These are phyloP conservation scores for Fusarium lateritium DNA, from an alignment of 2,329 filamentous ascomycete genomes.

Conservation along the genomic window DNA sequence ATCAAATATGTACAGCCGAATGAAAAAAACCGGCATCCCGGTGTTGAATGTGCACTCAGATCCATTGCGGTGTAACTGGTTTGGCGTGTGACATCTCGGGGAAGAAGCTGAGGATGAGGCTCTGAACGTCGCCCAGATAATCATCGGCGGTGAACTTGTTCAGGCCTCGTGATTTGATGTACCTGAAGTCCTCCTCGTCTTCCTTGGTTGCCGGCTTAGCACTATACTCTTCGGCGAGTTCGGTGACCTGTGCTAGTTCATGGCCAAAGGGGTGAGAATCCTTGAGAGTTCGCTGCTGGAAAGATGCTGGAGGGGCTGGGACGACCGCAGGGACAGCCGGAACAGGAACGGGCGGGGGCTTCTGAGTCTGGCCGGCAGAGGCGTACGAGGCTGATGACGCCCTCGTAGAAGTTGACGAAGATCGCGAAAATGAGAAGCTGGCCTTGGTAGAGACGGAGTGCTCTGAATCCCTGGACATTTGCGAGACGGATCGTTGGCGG, in stretches of 20 bases:
- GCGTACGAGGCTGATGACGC: slow-evolving; percentile 63
- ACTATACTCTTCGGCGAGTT: slow-evolving; percentile 91
- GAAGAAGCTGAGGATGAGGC: slow-evolving; percentile 75
- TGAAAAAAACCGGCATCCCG: slow-evolving; percentile 33
- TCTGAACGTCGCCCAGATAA: slow-evolving; percentile 85
- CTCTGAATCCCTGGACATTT: slow-evolving; percentile 69
- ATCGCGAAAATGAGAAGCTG: slow-evolving; percentile 70
- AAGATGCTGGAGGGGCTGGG: slow-evolving; percentile 52
- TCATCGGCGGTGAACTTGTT: slow-evolving; percentile 83
- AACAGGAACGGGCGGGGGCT: slow-evolving; percentile 51
- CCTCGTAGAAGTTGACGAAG: slow-evolving; percentile 69
- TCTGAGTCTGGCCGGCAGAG: slow-evolving; percentile 51
- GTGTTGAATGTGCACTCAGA: slow-evolving; percentile 53
- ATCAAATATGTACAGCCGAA: slow-evolving; percentile 55
- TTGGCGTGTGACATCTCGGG: slow-evolving; percentile 54
- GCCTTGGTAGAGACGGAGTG: slow-evolving; percentile 69
- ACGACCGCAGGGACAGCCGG: slow-evolving; percentile 49
- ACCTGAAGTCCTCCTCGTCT: slow-evolving; percentile 76
- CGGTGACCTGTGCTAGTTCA: slow-evolving; percentile 92
- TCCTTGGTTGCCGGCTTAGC: slow-evolving; percentile 71
- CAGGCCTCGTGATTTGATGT: slow-evolving; percentile 78
- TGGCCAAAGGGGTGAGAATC: slow-evolving; percentile 83
- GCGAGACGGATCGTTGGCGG: slow-evolving; percentile 73
- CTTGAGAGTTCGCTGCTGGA: slow-evolving; percentile 56
- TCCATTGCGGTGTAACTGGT: slow-evolving; percentile 63